These are phyloP conservation scores for Colletotrichum sp. DNA, from an alignment of 2,329 filamentous ascomycete genomes.

Conservation along the genomic window DNA sequence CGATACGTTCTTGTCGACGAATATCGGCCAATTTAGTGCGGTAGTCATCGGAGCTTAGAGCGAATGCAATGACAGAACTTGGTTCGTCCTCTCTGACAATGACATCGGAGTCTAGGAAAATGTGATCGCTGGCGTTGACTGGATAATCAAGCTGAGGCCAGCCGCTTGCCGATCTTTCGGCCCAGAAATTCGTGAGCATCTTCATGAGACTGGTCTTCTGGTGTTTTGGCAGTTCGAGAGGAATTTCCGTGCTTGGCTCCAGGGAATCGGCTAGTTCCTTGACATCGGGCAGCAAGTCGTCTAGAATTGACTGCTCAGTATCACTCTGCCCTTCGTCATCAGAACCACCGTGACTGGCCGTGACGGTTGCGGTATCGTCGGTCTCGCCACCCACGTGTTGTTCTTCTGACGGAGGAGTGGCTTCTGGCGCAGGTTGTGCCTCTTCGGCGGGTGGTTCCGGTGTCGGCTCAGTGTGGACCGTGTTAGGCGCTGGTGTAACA, in stretches of 20 bases:
- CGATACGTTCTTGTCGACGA: constrained; percentile 25
- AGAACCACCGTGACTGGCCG: constrained; percentile 63
- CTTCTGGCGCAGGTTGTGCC: constrained; percentile 1
- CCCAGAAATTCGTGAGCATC: constrained; percentile 97
- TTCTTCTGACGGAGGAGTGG: constrained; percentile 4
- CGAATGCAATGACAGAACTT: constrained; percentile 93
- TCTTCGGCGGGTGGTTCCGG: constrained; percentile 3
- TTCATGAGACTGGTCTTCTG: constrained; percentile 94
- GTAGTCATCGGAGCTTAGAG: constrained; percentile 87
- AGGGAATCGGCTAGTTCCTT: constrained; percentile 67
- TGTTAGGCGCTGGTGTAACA: constrained; percentile 1
- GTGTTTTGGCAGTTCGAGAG: constrained; percentile 83
- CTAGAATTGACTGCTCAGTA: constrained; percentile 69
- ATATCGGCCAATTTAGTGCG: constrained; percentile 76
- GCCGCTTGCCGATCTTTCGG: constrained; percentile 92
- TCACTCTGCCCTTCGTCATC: constrained; percentile 77
- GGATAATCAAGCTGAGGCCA: constrained; percentile 95
- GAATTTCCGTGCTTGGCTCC: constrained; percentile 63
- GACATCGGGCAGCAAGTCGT: constrained; percentile 69
- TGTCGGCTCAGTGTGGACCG: constrained; percentile 22
- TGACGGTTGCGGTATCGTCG: constrained; percentile 40
- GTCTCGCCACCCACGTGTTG: constrained; percentile 28
- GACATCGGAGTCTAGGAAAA: constrained; percentile 96
- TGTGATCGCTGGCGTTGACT: constrained; percentile 84
- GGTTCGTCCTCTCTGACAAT: constrained; percentile 98